phyloP scores from a whole-genome alignment of 2,329 filamentous ascomycete genomes.

The Aureobasidium sp. region DNA sequence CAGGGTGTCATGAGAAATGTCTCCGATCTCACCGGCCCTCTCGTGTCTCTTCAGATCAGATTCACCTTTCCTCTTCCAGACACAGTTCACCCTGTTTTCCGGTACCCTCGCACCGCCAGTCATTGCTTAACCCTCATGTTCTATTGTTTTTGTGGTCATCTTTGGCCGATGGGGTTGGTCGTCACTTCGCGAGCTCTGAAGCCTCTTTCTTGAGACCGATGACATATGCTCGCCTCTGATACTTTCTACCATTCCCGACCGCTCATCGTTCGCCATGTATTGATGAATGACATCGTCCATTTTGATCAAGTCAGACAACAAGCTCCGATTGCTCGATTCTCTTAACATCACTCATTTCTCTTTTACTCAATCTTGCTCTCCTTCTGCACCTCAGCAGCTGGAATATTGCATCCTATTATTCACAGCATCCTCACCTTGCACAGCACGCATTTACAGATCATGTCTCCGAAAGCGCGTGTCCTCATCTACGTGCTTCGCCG shows the following conservation, averaged over 20 bases:
- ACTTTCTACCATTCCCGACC: not conserved
- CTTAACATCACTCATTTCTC: slow-evolving; percentile 7
- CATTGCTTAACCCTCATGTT: slow-evolving; percentile 9
- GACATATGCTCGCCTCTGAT: slow-evolving; percentile 6
- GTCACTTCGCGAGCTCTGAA: slow-evolving; percentile 1
- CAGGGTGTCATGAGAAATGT: slow-evolving; percentile 5
- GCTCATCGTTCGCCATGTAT: slow-evolving; percentile 5
- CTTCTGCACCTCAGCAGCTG: not conserved
- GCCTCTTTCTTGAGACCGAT: not conserved
- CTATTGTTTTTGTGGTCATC: not conserved
- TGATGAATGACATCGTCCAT: slow-evolving; percentile 10
- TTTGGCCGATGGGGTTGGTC: not conserved
- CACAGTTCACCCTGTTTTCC: slow-evolving; percentile 5
- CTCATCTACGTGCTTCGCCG: slow-evolving; percentile 66
- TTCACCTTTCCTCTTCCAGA: slow-evolving; percentile 8
- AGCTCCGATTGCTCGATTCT: not conserved
- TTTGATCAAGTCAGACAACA: not conserved
- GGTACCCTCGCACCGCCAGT: slow-evolving; percentile 1
- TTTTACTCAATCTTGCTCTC: not conserved
- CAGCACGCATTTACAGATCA: not conserved
- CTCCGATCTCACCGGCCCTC: slow-evolving; percentile 11
- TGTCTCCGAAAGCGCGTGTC: slow-evolving; percentile 30
- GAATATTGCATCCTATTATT: not conserved
- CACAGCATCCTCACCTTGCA: not conserved
- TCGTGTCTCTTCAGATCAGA: slow-evolving; percentile 10